Conservation (phyloP, 2,329 filamentous ascomycete genomes). For the Clathrospora elynae region DNA sequence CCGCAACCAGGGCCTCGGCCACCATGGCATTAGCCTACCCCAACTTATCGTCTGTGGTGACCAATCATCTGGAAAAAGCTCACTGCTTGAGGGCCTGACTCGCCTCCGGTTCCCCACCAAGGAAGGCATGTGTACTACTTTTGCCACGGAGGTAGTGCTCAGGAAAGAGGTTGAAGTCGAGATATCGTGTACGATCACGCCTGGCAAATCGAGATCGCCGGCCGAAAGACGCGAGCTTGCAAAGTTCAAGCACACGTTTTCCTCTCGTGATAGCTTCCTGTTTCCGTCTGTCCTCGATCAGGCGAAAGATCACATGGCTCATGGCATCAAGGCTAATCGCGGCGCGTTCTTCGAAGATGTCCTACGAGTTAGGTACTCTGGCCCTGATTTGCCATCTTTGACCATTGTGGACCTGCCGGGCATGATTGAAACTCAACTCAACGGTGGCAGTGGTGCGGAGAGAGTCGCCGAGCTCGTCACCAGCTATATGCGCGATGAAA, state of each 20-base stretch:
- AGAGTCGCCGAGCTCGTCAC: slow-evolving; percentile 55
- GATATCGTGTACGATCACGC: slow-evolving; percentile 54
- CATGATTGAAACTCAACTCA: slow-evolving; percentile 58
- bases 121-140: slow-evolving; percentile 62
- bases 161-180: slow-evolving; percentile 47
- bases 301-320: slow-evolving; percentile 57
- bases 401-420: slow-evolving; percentile 64
- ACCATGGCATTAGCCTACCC: slow-evolving; percentile 44
- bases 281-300: slow-evolving; percentile 55
- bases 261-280: slow-evolving; percentile 37
- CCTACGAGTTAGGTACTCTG: slow-evolving; percentile 37
- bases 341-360: slow-evolving; percentile 32
- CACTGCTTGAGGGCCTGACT: slow-evolving; percentile 48
- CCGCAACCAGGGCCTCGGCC: slow-evolving; percentile 24
- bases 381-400: slow-evolving; percentile 50
- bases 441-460: slow-evolving; percentile 51
- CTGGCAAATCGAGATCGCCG: slow-evolving; percentile 18
- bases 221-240: slow-evolving; percentile 18
- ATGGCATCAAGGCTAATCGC: slow-evolving; percentile 2
- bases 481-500: slow-evolving; percentile 49
- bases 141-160: slow-evolving; percentile 65
- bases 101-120: slow-evolving; percentile 64
- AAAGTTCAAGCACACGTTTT: slow-evolving; percentile 26
- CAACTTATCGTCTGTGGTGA: slow-evolving; percentile 41
- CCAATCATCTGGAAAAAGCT: slow-evolving; percentile 40